These are phyloP conservation scores for Tephrocybe sp. DNA, from an alignment of 768 basidiomycete genomes.

Conservation along the genomic window DNA sequence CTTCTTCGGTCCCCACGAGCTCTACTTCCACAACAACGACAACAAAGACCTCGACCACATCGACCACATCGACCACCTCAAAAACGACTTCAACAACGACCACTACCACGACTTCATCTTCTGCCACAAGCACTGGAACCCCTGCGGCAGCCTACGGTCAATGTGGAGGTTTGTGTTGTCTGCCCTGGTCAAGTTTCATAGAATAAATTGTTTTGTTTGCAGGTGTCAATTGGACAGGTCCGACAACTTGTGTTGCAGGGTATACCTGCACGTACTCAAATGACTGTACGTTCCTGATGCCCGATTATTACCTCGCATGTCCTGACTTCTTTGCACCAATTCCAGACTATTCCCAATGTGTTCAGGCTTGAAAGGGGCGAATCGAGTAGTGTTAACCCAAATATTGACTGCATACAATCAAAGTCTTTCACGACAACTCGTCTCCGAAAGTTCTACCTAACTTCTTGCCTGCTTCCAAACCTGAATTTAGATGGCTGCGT, in stretches of 20 bases:
- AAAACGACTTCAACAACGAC: conserved; percentile 21
- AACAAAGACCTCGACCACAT: conserved; percentile 12
- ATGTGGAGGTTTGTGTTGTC: conserved; percentile 39
- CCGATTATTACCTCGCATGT: not conserved
- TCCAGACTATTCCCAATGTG: conserved; percentile 47
- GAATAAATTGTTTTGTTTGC: not conserved
- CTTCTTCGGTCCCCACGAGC: conserved; percentile 20
- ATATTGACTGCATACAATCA: too few species aligned
- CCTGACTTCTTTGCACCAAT: not conserved
- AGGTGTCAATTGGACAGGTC: conserved; percentile 41
- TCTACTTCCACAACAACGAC: conserved; percentile 12
- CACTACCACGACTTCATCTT: conserved; percentile 20
- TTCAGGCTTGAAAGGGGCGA: conserved; percentile 28
- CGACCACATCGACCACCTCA: conserved; percentile 22
- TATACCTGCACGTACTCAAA: conserved; percentile 37
- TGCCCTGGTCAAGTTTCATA: too few species aligned
- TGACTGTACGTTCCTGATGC: conserved; percentile 33
- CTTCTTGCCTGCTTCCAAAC: conserved; percentile 28
- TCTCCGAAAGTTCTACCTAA: too few species aligned
- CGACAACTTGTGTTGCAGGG: conserved; percentile 37
- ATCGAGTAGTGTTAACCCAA: too few species aligned
- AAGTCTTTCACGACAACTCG: too few species aligned
- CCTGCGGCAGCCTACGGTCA: conserved; percentile 37
- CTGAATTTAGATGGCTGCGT: too few species aligned
- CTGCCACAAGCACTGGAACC: conserved; percentile 28